Evolutionary conservation across 306 rosid species (phyloP).

Genomic region (Psophocarpus tetragonolobus): DNA sequence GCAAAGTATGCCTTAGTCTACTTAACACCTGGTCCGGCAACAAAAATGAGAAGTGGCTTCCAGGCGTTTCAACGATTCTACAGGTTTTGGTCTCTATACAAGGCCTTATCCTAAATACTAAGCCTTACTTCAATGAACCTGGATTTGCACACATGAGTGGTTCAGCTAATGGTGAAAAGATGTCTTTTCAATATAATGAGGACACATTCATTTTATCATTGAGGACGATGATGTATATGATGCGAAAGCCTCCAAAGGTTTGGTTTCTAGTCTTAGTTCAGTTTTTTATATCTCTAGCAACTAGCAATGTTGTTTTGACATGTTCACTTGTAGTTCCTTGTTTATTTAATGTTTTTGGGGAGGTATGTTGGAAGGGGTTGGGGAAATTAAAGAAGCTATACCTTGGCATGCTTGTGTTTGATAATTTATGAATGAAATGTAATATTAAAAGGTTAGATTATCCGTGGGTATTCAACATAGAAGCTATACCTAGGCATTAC

Average conservation of each 20-base stretch:
- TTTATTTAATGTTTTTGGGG: neutral
- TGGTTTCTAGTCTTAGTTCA: constrained; percentile 33
- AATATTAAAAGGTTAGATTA: no score
- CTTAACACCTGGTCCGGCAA: constrained; percentile 86
- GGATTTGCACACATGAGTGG: constrained; percentile 60
- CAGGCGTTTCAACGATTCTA: constrained; percentile 79
- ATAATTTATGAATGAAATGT: neutral
- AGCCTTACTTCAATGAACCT: constrained; percentile 93
- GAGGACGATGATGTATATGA: constrained; percentile 76
- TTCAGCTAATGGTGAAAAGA: constrained; percentile 52
- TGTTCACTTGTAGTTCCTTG: neutral
- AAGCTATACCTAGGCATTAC: no score
- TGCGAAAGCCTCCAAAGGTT: constrained; percentile 87
- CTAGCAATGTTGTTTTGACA: constrained; percentile 11
- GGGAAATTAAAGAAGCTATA: neutral
- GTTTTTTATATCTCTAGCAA: constrained; percentile 8
- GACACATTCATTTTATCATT: constrained; percentile 64
- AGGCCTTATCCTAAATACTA: constrained; percentile 79
- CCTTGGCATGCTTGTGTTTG: constrained; percentile 4
- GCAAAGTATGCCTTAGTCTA: constrained; percentile 96
- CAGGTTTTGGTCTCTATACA: constrained; percentile 94
- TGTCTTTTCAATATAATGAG: constrained; percentile 66
- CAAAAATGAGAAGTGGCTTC: constrained; percentile 80
- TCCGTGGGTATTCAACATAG: no score
- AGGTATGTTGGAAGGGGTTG: neutral